A percentile compares a stretch with the other conserved stretches of the same genome.
Conservation (phyloP, 306 rosid species). For the Gleditsia sinensis region DNA sequence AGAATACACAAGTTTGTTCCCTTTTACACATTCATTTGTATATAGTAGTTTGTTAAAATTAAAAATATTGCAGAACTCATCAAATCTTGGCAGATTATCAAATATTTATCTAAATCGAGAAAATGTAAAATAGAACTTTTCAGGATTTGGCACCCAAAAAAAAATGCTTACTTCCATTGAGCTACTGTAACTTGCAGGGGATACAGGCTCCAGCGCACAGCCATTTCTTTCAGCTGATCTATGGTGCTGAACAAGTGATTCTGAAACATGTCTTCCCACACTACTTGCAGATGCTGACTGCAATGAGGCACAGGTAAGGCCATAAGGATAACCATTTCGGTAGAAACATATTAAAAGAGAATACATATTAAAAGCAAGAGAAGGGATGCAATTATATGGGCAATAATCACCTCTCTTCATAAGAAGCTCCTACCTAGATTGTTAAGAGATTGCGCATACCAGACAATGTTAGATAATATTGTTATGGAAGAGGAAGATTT, state of each 20-base stretch:
- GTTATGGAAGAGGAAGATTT: not conserved
- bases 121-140: not conserved
- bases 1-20: not conserved
- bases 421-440: not conserved
- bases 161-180: constrained; percentile 56
- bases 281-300: constrained; percentile 54
- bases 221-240: constrained; percentile 43
- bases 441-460: constrained; percentile 10
- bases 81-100: not conserved
- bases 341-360: no score
- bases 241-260: constrained; percentile 39
- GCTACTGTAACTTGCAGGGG: constrained; percentile 54
- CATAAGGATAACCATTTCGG: constrained; percentile 2
- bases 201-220: constrained; percentile 40
- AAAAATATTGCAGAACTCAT: not conserved
- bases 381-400: constrained; percentile 10
- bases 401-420: constrained; percentile 16
- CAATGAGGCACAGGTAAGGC: constrained; percentile 32
- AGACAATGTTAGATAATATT: not conserved
- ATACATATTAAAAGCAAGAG: not conserved
- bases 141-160: constrained; percentile 7
- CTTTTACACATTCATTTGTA: not conserved
- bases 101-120: not conserved
- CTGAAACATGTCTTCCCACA: constrained; percentile 39
- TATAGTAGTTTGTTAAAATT: not conserved